Evolutionary conservation across 345 rosid genomes (phyloP), one percentile per base, ranked within the genome.

Genomic region (Eucalyptus rudis): DNA sequence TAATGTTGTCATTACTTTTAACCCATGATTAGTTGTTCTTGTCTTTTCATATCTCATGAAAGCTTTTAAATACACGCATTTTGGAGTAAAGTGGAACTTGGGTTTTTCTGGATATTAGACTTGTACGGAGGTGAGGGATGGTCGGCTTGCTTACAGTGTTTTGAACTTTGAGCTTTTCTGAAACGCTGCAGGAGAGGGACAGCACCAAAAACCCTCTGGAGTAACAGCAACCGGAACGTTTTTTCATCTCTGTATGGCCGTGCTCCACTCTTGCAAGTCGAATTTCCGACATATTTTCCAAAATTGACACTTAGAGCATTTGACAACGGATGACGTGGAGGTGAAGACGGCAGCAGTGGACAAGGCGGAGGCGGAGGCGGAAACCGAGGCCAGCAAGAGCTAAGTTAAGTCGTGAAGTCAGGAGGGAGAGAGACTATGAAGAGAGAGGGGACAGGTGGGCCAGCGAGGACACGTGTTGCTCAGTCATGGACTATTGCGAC

Each of bases 161-260:
- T 87, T 94, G 96, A 62, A 95, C 86, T 90, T 96, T 96, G 40
- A 90, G 89, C 95, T 93, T 93, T 96, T 97, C 89, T 97, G 99
- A 91, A 97, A 97, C 87, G 90, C 97, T 62, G 94, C 97, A 87
- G 99, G 99, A 64, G 98, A 97, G 64, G 99, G 97, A 88, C 98
- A 97, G 90, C 99, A 97, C 99, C 99, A 97, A 90, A 97, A 96
- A 50, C 98, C 99, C 93, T 98, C 98, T 64, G 98, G 99, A 45
- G 98, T 98, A 86, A 96, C 97, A 80, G 99, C 99, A 93, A 96
- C 95, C 27, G 99, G 99, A 87, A 95, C 98, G 91, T 91, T 96
- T 91, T 93, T 85, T 56, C 12, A 97, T 94, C 94, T 95, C 96
- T 91, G 97, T 93, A 88, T 95, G 98, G 59, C 97, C 95, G 91